Percentiles rank a stretch among this genome's conserved stretches.
These are phyloP conservation scores for Penicillium thymicola DNA, from an alignment of 2,329 filamentous ascomycete genomes.

Conservation along the genomic window DNA sequence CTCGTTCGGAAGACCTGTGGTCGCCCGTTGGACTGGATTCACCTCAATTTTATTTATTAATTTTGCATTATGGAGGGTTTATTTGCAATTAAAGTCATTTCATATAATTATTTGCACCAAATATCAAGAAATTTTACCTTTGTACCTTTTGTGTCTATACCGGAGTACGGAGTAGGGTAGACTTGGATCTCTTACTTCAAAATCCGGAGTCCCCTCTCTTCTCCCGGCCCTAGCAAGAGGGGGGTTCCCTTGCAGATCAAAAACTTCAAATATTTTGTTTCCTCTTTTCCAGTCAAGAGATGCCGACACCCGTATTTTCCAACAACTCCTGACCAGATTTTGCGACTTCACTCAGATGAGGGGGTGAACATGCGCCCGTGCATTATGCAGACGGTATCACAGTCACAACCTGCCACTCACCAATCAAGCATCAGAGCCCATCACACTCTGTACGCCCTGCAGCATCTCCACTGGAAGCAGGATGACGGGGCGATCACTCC, in stretches of 20 bases:
- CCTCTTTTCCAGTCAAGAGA: background rate
- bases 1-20: background rate
- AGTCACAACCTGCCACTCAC: slow-evolving; percentile 29
- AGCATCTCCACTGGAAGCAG: slow-evolving; percentile 9
- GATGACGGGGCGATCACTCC: slow-evolving; percentile 5
- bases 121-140: background rate
- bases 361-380: slow-evolving; percentile 14
- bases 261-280: background rate
- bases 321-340: background rate
- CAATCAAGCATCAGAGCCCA: slow-evolving; percentile 20
- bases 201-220: background rate
- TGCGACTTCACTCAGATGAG: background rate
- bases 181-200: background rate
- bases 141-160: too few relatives aligned
- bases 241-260: background rate
- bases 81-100: background rate
- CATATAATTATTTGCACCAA: background rate
- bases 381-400: slow-evolving; percentile 31
- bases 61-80: slow-evolving; percentile 3
- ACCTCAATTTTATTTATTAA: background rate
- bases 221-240: background rate
- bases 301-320: background rate
- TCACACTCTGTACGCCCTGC: slow-evolving; percentile 21
- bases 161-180: too few relatives aligned
- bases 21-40: background rate